These are phyloP conservation scores for Xerocomellus intermedius DNA, from an alignment of 768 basidiomycete species.

Conservation along the genomic window DNA sequence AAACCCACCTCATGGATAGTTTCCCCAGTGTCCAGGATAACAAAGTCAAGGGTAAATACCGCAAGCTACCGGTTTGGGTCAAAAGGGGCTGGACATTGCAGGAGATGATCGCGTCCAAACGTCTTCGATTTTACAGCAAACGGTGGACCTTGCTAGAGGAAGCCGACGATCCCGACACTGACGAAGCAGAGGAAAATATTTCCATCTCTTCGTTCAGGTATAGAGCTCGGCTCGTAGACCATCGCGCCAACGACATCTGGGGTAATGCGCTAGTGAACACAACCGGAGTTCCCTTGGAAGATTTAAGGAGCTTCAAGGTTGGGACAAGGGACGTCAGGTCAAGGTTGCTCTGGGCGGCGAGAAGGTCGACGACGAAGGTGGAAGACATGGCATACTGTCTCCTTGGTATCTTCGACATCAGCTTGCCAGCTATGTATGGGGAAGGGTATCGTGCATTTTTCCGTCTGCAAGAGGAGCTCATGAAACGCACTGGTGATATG, in stretches of 20 bases:
- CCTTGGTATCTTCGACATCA: slow-evolving; percentile 30
- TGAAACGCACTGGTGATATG: slow-evolving; percentile 25
- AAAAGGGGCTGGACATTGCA: slow-evolving; percentile 30
- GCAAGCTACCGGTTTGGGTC: slow-evolving; percentile 16
- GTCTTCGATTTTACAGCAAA: slow-evolving; percentile 29
- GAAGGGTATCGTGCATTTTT: slow-evolving; percentile 29
- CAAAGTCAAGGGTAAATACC: slow-evolving; percentile 3
- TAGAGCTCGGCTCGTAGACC: slow-evolving; percentile 21
- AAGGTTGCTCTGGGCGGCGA: slow-evolving; percentile 28
- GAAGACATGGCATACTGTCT: slow-evolving; percentile 34
- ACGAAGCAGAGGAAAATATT: slow-evolving; percentile 8
- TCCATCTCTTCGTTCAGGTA: slow-evolving; percentile 17
- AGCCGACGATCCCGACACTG: slow-evolving; percentile 16
- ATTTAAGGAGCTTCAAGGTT: slow-evolving; percentile 12
- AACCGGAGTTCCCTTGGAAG: slow-evolving; percentile 12
- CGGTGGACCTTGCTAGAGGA: slow-evolving; percentile 26
- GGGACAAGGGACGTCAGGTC: slow-evolving; percentile 18
- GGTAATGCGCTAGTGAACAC: slow-evolving; percentile 6
- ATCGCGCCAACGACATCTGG: slow-evolving; percentile 17
- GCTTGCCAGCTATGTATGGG: slow-evolving; percentile 27
- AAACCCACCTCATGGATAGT: slow-evolving; percentile 7
- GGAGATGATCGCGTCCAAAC: slow-evolving; percentile 26
- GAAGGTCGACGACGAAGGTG: slow-evolving; percentile 25
- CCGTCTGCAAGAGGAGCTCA: slow-evolving; percentile 29
- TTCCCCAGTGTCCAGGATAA: background rate